Evolutionary conservation across 2,329 filamentous ascomycete species (phyloP).

Genomic region (Cucurbitaria berberidis): DNA sequence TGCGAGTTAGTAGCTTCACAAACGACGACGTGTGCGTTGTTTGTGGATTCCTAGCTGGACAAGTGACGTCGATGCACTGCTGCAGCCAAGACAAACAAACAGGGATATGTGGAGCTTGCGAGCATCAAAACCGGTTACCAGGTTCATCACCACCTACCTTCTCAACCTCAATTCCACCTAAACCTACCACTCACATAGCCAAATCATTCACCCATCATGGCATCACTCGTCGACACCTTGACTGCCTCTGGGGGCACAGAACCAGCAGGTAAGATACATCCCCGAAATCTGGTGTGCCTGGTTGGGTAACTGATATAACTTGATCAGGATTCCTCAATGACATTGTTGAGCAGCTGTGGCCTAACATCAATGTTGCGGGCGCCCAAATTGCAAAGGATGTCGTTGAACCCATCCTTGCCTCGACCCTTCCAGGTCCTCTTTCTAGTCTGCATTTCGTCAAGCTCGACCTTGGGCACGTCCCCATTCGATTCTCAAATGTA

Average conservation of each 20-base stretch:
- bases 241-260: conserved; percentile 52
- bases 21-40: too few species aligned
- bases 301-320: conserved; percentile 2
- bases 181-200: background rate
- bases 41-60: background rate
- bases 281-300: too few species aligned
- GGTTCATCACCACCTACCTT: background rate
- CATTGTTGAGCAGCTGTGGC: conserved; percentile 57
- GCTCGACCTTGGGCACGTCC: conserved; percentile 54
- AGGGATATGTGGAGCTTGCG: background rate
- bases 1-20: too few species aligned
- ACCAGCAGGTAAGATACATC: conserved; percentile 41
- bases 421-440: conserved; percentile 55
- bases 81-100: conserved; percentile 15
- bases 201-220: conserved; percentile 13
- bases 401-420: conserved; percentile 57
- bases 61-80: conserved; percentile 9
- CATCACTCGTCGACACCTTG: conserved; percentile 49
- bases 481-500: conserved; percentile 51
- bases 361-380: conserved; percentile 56
- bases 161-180: background rate
- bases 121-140: conserved; percentile 9
- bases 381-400: conserved; percentile 55
- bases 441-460: conserved; percentile 54
- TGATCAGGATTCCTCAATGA: conserved; percentile 55